Conservation (phyloP, 192 early-diverging fungal species). For the Powellomyces hirtus region DNA sequence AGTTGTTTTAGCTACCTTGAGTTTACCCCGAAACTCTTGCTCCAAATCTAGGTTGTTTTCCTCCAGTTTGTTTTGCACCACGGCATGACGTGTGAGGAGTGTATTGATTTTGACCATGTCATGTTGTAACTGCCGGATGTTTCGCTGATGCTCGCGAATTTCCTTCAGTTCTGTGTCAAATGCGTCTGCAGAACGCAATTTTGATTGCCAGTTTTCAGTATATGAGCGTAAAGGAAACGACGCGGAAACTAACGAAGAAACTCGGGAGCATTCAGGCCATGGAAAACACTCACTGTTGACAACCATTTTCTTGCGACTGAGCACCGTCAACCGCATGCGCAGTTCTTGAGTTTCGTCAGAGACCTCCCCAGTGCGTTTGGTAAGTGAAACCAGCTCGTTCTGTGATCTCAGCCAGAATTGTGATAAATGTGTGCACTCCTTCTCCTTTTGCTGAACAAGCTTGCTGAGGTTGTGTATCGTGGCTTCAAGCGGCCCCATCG, state of each 20-base stretch:
- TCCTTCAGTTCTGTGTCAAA: slow-evolving; percentile 58
- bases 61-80: slow-evolving; percentile 49
- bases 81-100: slow-evolving; percentile 50
- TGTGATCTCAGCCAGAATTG: slow-evolving; percentile 61
- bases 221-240: too few species aligned
- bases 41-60: slow-evolving; percentile 60
- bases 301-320: slow-evolving; percentile 58
- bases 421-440: slow-evolving; percentile 52
- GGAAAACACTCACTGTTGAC: slow-evolving; percentile 54
- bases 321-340: slow-evolving; percentile 53
- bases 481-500: slow-evolving; percentile 59
- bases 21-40: slow-evolving; percentile 52
- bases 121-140: slow-evolving; percentile 54
- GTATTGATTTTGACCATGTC: slow-evolving; percentile 66
- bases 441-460: slow-evolving; percentile 47
- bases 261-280: too few species aligned
- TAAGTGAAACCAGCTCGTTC: slow-evolving; percentile 55
- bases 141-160: slow-evolving; percentile 54
- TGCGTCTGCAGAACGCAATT: slow-evolving; percentile 34
- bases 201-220: too few species aligned
- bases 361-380: slow-evolving; percentile 43
- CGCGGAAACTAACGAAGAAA: too few species aligned
- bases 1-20: slow-evolving; percentile 35
- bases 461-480: slow-evolving; percentile 65
- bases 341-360: slow-evolving; percentile 52